Base-by-base conservation (phyloP, 106 monocot species). In the Chionographis japonica region DNA sequence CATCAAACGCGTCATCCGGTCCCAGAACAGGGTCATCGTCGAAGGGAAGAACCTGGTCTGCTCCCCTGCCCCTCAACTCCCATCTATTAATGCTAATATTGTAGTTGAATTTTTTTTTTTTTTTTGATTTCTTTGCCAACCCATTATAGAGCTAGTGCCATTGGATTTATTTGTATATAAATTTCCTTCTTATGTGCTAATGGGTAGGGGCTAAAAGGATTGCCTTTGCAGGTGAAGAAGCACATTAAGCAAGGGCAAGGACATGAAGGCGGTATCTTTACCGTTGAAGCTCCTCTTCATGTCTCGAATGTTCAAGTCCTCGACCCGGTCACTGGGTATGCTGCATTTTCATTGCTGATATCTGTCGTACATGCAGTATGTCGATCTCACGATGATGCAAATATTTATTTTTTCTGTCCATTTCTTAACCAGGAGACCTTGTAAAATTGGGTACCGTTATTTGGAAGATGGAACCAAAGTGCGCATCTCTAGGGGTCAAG, bases 231-330 rank as follows among this genome's bases (percentile, higher is more conserved):
- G 95, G 89, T 97, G 18, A 97, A 97, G 67, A 97, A 97, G 59
- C 95, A 97, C 74, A 89, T 97, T 65, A 97, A 97, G 69, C 89
- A 91, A 67, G 95, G 95, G 4, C 88, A 92, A 70, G 95, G 95
- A 8, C 95, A 97, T 46, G 89, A 82, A 68, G 95, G 95, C 55
- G 95, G 90, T 12, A 90, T 90, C 57, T 90, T 90, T 58, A 75
- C 78, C 16, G 73, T 90, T 37, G 95, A 97, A 74, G 86, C 95
- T 70, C 95, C 95, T 62, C 92, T 97, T 65, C 95, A 97, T 83
- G 92, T 92, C 54, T 97, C 95, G 42, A 97, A 97, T 77, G 95
- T 97, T 52, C 92, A 97, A 69, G 85, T 87, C 69, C 72, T 97
- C 57, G 89, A 97, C 13, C 95, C 95, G 8, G 80, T 85, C 19